Evolutionary conservation across 2,329 filamentous ascomycete genomes (phyloP), one percentile per base, ranked within the genome.

Genomic region (Fusarium setosum): DNA sequence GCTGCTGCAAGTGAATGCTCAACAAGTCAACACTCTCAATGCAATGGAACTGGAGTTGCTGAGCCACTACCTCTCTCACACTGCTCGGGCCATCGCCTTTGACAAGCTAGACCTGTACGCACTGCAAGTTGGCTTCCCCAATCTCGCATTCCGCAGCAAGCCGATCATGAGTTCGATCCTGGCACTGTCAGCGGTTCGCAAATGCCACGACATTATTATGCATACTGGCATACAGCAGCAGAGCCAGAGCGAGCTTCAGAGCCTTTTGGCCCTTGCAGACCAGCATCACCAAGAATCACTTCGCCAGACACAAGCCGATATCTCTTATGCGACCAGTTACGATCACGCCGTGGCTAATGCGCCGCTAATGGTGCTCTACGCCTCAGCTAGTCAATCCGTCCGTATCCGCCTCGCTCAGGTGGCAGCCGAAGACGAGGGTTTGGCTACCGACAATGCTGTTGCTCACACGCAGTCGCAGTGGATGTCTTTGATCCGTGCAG

Each of bases 161-260:
- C 72, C 76, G 2, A 74, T 83, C 3, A 81, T 82, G 79, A 75
- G 72, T 34, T 81, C 80, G 0, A 72, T 82, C 5, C 68, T 83
- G 1, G 79, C 80, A 3, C 67, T 83, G 3, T 76, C 80, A 0
- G 80, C 80, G 3, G 74, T 77, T 2, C 79, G 79, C 60, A 77
- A 78, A 60, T 79, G 75, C 12, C 72, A 76, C n/a, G 76, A 79
- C 20, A 66, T 77, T 10, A 55, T 77, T 5, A 50, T 18, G 6
- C 45, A 42, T 1, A 15, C 64, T 0, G 0, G 6, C 2, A 8
- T 42, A 4, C 52, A 40, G 1, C 5, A 31, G 1, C 56, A 50
- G 2, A 40, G 15, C 3, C 38, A 55, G 5, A 23, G 23, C 1
- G 61, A 69, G 6, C 45, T 74, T 2, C 34, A 45, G 0, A 52